A percentile compares a stretch with the other conserved stretches of the same genome.
Conservation (phyloP, 2,329 filamentous ascomycete species). For the Eurotiales sp. region DNA sequence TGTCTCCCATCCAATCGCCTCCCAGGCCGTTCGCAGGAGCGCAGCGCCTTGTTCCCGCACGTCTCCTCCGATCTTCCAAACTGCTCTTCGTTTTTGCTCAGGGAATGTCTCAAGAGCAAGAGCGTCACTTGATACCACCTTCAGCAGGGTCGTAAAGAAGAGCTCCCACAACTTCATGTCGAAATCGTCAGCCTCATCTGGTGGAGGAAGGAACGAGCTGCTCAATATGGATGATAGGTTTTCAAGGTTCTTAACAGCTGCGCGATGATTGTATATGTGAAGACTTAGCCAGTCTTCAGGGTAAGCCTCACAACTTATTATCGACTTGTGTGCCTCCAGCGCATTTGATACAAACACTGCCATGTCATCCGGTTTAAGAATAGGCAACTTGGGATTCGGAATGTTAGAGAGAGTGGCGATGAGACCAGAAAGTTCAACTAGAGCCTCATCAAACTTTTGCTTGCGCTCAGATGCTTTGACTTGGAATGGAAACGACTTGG, state of each 20-base stretch:
- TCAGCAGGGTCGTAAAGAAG: slow-evolving; percentile 85
- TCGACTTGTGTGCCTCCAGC: slow-evolving; percentile 81
- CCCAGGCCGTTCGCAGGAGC: slow-evolving; percentile 80
- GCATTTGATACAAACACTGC: slow-evolving; percentile 71
- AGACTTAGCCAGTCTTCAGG: slow-evolving; percentile 87
- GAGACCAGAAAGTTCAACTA: slow-evolving; percentile 84
- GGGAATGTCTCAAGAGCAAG: slow-evolving; percentile 93
- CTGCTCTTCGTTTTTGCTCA: slow-evolving; percentile 90
- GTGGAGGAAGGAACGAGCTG: slow-evolving; percentile 79
- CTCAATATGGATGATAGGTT: slow-evolving; percentile 75
- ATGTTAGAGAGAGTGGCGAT: slow-evolving; percentile 77
- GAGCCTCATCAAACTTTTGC: slow-evolving; percentile 73
- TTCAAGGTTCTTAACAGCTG: slow-evolving; percentile 79
- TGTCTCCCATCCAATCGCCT: slow-evolving; percentile 95
- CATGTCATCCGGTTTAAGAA: slow-evolving; percentile 74
- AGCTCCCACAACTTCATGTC: slow-evolving; percentile 91
- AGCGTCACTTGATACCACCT: slow-evolving; percentile 81
- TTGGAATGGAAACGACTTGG: slow-evolving; percentile 84
- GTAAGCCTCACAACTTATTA: slow-evolving; percentile 84
- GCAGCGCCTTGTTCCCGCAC: slow-evolving; percentile 88
- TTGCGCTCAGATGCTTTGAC: slow-evolving; percentile 60
- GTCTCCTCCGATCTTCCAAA: slow-evolving; percentile 98
- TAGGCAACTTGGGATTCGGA: slow-evolving; percentile 68
- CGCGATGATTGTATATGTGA: slow-evolving; percentile 88
- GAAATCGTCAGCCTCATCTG: slow-evolving; percentile 87